Evolutionary conservation across 225 moss, liverwort and hornwort species (phyloP).

Genomic region (Anthoceros angustus): DNA sequence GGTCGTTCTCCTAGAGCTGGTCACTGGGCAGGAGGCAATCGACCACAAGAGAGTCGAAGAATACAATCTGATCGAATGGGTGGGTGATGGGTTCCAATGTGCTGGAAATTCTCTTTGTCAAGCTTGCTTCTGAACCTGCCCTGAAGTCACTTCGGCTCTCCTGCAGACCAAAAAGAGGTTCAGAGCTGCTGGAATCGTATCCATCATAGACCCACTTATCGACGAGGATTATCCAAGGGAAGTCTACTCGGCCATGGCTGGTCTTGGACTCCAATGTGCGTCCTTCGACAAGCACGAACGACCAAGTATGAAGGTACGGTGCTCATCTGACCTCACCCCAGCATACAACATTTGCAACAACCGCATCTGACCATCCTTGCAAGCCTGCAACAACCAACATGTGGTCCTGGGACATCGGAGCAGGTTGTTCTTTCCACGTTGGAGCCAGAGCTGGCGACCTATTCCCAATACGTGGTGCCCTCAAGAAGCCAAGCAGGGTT

Average conservation of each 20-base stretch:
- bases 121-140: not conserved
- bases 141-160: not conserved
- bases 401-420: not conserved
- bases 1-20: constrained; percentile 1
- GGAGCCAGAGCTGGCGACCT: not conserved
- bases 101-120: too few relatives aligned
- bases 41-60: constrained; percentile 32
- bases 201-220: constrained; percentile 3
- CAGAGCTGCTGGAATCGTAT: not conserved
- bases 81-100: not conserved
- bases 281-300: constrained; percentile 5
- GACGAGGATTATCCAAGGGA: not conserved
- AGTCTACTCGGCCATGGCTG: not conserved
- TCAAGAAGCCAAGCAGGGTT: too few relatives aligned
- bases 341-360: not conserved
- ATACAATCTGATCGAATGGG: constrained; percentile 36
- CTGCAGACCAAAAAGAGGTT: constrained; percentile 2
- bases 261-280: not conserved
- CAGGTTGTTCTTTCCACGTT: not conserved
- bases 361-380: not conserved
- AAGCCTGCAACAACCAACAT: not conserved
- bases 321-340: too few relatives aligned
- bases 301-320: constrained; percentile 6
- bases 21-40: constrained; percentile 28
- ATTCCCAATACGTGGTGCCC: not conserved